Base-by-base conservation (phyloP, 176 grass and related monocot species). In the Musa itinerans region DNA sequence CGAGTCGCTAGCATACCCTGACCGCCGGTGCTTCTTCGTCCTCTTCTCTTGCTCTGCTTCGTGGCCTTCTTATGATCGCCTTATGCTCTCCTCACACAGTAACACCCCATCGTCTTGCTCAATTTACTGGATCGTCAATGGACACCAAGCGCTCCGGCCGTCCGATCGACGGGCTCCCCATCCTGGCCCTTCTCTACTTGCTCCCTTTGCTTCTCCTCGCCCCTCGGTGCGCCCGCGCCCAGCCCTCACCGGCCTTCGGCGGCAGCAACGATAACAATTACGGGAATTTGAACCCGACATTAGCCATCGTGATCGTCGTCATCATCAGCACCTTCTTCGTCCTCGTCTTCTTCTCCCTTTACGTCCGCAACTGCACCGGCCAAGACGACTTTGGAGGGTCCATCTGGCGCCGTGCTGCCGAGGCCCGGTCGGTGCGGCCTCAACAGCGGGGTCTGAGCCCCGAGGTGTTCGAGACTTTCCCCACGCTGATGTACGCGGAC, bases 261-360 rank as follows among this genome's bases (percentile, higher is more conserved):
- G 27, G 27, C 14, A 14, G 27, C 27, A 34, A 34, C 1, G 15
- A 48, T 68, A 61, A 61, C 57, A 81, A 85, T 83, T 75, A 82
- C 56, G 8, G 52, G 13, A 19, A 19, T 15, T 81, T 83, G 43
- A 87, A 71, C 71, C 53, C 83, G 53, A 75, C 74, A n/a, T 49
- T 85, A 74, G 74, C 83, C 52, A 61, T 91, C 68, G 72, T 83
- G 3, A 72, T 91, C 70, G 78, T 74, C 2, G 85, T 83, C 64
- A 56, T 91, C 17, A 21, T 88, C 20, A 76, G 55, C 10, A 77
- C 89, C 17, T 91, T 91, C 89, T 88, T 91, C 89, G 80, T 88
- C 21, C 77, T 91, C 21, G 89, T 81, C 1, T 81, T 91, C 83
- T 91, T 91, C 83, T 85, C 85, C 57, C 72, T 91, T 49, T 91